A percentile compares a stretch with the other conserved stretches of the same genome.
phyloP scores from a whole-genome alignment of 2,329 filamentous ascomycete species.

The Stagonosporopsis chrysanthemi region DNA sequence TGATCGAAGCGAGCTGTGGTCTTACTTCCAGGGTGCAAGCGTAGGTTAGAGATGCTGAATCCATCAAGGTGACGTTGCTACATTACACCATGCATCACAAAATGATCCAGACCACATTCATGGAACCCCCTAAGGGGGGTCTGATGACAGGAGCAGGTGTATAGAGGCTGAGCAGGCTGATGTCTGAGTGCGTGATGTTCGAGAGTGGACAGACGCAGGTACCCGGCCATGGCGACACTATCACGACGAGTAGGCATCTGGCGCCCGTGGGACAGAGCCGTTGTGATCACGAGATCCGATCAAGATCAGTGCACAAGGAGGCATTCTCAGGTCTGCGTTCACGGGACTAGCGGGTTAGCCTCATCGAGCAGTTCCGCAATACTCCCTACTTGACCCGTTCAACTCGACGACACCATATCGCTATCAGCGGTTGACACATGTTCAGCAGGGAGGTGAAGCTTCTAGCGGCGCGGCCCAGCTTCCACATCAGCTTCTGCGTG shows the following conservation, averaged over 20 bases:
- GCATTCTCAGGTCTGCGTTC: not conserved
- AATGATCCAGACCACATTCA: too few species aligned
- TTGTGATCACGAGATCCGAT: not conserved
- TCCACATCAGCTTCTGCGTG: constrained; percentile 11
- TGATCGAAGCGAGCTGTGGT: too few species aligned
- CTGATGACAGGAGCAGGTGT: not conserved
- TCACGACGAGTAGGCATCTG: too few species aligned
- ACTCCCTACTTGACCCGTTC: constrained; percentile 3
- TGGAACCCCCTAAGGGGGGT: too few species aligned
- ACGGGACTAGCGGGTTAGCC: not conserved
- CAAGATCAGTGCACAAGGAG: not conserved
- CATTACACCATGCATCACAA: too few species aligned
- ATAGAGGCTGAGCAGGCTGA: not conserved
- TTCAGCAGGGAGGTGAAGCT: not conserved
- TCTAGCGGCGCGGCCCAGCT: constrained; percentile 19
- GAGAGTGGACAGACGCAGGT: not conserved
- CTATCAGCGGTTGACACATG: not conserved
- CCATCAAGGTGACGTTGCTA: too few species aligned
- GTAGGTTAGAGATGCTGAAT: too few species aligned
- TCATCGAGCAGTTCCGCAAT: constrained; percentile 8
- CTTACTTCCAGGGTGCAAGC: too few species aligned
- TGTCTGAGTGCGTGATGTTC: not conserved
- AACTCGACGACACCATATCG: constrained; percentile 2
- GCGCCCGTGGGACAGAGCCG: not conserved
- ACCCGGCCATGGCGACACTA: too few species aligned